Conservation (phyloP, 1,284 basidiomycete species). For the Apiotrichum porosum region DNA sequence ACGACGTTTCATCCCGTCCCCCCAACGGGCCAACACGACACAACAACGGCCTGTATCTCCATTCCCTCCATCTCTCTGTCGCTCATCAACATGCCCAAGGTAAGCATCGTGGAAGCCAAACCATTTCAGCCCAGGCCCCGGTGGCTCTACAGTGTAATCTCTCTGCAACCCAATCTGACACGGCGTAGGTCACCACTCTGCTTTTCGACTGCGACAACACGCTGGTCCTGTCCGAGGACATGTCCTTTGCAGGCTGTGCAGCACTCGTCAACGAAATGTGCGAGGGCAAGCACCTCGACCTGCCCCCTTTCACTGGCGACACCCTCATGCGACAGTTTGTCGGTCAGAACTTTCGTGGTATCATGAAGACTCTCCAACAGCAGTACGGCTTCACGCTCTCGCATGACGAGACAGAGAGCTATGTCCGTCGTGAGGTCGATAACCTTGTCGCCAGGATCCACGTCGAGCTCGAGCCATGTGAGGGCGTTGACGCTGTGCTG, state of each 20-base stretch:
- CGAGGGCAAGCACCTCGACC: neutral
- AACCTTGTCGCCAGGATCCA: slow-evolving; percentile 15
- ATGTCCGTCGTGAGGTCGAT: slow-evolving; percentile 19
- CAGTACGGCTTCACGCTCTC: slow-evolving; percentile 17
- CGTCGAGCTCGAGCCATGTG: slow-evolving; percentile 12
- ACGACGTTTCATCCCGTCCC: no score
- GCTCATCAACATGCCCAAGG: no score
- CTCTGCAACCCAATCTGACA: no score
- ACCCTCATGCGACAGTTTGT: slow-evolving; percentile 21
- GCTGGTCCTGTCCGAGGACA: slow-evolving; percentile 26
- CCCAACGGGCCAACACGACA: no score
- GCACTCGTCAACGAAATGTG: slow-evolving; percentile 22
- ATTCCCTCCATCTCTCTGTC: no score
- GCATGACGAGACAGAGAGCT: slow-evolving; percentile 15
- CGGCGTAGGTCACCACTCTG: slow-evolving; percentile 9
- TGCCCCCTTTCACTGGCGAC: slow-evolving; percentile 14
- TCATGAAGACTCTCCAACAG: slow-evolving; percentile 15
- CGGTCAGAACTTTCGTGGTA: slow-evolving; percentile 28
- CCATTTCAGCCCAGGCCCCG: no score
- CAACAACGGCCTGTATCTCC: no score
- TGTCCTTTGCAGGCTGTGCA: slow-evolving; percentile 26
- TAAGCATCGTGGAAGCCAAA: no score
- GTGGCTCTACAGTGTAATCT: no score
- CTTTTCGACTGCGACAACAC: slow-evolving; percentile 35
- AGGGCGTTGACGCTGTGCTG: slow-evolving; percentile 14